A percentile compares a stretch with the other conserved stretches of the same genome.
These are phyloP conservation scores for Pterulicium gracile DNA, from an alignment of 1,284 basidiomycete genomes.

Conservation along the genomic window DNA sequence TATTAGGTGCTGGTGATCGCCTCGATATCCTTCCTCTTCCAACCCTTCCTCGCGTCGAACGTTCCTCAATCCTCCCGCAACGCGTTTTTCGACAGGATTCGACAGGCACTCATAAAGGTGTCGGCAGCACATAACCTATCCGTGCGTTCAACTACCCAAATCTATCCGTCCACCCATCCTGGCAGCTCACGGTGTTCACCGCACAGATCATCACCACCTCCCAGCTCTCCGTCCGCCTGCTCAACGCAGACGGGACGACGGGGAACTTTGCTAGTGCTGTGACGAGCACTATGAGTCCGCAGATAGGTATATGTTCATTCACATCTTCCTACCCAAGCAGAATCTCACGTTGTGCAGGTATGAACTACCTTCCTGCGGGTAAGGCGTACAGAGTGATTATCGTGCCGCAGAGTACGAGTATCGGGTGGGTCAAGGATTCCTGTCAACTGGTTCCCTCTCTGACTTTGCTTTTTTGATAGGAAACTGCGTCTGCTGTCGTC, in stretches of 20 bases:
- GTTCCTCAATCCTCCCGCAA: constrained; percentile 26
- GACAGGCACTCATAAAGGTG: constrained; percentile 37
- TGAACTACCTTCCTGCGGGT: constrained; percentile 25
- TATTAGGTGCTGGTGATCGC: constrained; percentile 43
- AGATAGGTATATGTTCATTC: constrained; percentile 34
- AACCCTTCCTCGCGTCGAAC: constrained; percentile 23
- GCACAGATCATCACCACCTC: constrained; percentile 51
- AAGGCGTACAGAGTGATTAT: constrained; percentile 24
- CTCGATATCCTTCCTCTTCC: constrained; percentile 58
- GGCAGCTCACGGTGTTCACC: constrained; percentile 5
- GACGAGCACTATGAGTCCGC: constrained; percentile 51
- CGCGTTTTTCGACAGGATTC: constrained; percentile 38
- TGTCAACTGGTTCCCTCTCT: too few relatives aligned
- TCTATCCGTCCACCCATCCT: constrained; percentile 6
- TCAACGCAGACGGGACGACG: constrained; percentile 46
- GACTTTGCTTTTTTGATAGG: too few relatives aligned
- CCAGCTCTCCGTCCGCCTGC: constrained; percentile 57
- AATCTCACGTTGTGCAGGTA: constrained; percentile 15
- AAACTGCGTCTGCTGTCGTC: too few relatives aligned
- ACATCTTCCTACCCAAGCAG: not conserved
- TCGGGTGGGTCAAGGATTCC: too few relatives aligned
- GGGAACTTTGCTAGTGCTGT: constrained; percentile 55
- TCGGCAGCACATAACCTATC: constrained; percentile 39
- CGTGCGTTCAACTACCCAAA: constrained; percentile 22
- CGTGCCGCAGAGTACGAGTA: too few relatives aligned